These are phyloP conservation scores for Podospora conica DNA, from an alignment of 495 filamentous ascomycete species.

Conservation along the genomic window DNA sequence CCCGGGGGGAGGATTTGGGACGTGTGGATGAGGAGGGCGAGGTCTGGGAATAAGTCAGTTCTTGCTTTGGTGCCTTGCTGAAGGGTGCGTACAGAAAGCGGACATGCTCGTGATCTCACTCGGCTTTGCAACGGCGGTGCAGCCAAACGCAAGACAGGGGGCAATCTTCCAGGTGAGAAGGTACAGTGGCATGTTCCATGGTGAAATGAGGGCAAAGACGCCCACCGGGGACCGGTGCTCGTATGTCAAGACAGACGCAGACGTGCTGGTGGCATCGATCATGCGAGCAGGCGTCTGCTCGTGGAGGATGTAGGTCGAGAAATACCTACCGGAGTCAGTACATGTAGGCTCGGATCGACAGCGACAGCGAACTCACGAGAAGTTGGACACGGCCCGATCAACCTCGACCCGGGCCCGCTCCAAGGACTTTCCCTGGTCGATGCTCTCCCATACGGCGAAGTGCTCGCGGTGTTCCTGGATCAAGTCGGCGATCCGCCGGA, in stretches of 20 bases:
- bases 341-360: not conserved
- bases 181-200: slow-evolving; percentile 30
- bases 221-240: slow-evolving; percentile 26
- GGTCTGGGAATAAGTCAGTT: slow-evolving; percentile 29
- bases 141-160: slow-evolving; percentile 26
- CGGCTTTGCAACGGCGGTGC: slow-evolving; percentile 26
- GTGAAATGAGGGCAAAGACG: slow-evolving; percentile 25
- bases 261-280: slow-evolving; percentile 15
- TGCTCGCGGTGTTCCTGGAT: slow-evolving; percentile 19
- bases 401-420: slow-evolving; percentile 23
- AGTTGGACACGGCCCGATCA: slow-evolving; percentile 24
- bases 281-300: slow-evolving; percentile 22
- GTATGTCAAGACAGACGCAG: slow-evolving; percentile 16
- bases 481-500: slow-evolving; percentile 19
- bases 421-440: slow-evolving; percentile 27
- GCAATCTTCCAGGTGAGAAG: slow-evolving; percentile 28
- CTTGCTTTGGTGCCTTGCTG: not conserved
- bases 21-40: slow-evolving; percentile 28
- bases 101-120: slow-evolving; percentile 33
- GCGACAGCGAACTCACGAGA: slow-evolving; percentile 14
- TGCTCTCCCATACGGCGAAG: slow-evolving; percentile 29
- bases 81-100: slow-evolving; percentile 45
- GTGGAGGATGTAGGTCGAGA: slow-evolving; percentile 27
- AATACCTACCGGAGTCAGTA: slow-evolving; percentile 15
- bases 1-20: slow-evolving; percentile 45